Evolutionary conservation across 768 basidiomycete genomes (phyloP), one percentile per base, ranked within the genome.

Genomic region (Trametes punicea): DNA sequence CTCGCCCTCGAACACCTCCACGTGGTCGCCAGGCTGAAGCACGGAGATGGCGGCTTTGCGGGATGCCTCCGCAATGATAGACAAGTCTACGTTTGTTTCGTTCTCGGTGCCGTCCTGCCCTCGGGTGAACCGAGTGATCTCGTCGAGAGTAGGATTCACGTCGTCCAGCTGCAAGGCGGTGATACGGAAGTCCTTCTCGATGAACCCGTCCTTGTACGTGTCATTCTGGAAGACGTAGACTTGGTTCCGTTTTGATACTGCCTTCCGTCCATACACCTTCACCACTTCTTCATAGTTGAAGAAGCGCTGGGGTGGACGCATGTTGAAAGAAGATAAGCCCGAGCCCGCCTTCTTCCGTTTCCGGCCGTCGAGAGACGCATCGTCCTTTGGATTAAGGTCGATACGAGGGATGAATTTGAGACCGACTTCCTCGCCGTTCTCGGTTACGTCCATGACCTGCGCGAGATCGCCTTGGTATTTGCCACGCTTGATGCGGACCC

Each of bases 1-100:
- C 71, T 98, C 94, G 39, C 97, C 97, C 69, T 98, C 94, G 64
- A 94, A 94, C 13, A 98, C 93, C 69, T 99, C 97, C 42, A 99
- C 85, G 62, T 93, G 91, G 73, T 99, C 97, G 45, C 97, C 97
- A 0, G 97, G 97, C 67, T 97, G 93, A n/a, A 99, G 76, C 6
- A 93, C 92, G 10, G 90, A 83, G 30, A 93, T 88, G n/a, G 93
- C 91, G 5, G 91, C 87, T 67, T 92, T 94, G 42, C 87, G 78
- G 1, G 95, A 90, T 2, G 93, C 92, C 69, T 96, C 95, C 0
- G 93, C 93, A 56, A 98, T 94, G 47, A 90, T 82, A 13, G 89
- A 89, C 40, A 98, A 76, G 69, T 98, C 93, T 44, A 97, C 85
- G n/a, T 81, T 75, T 29, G 77, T 75, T 50, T 87, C 87, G 40